Conservation (phyloP, 495 filamentous ascomycete species). For the Amniculicola lignicola region DNA sequence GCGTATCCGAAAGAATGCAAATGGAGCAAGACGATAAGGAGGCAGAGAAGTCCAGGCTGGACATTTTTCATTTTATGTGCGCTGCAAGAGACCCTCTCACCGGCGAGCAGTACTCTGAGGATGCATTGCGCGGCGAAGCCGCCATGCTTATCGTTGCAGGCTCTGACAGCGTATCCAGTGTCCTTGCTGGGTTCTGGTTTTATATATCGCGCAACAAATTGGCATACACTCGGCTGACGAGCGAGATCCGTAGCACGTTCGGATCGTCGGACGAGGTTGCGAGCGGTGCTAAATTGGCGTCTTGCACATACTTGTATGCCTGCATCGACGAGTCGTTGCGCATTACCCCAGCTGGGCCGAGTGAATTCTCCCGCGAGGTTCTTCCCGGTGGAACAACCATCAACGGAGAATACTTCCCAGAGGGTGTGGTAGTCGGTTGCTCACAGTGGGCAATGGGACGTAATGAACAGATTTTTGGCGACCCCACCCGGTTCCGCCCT, state of each 20-base stretch:
- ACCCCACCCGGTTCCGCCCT: not conserved
- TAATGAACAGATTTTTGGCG: not conserved
- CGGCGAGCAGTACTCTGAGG: constrained; percentile 31
- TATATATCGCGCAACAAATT: no score
- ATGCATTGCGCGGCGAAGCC: constrained; percentile 34
- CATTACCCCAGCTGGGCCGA: constrained; percentile 1
- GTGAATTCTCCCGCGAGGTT: constrained; percentile 3
- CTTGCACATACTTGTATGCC: constrained; percentile 3
- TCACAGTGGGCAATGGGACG: not conserved
- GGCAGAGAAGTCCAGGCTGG: not conserved
- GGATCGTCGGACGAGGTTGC: constrained; percentile 32
- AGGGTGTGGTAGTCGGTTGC: constrained; percentile 1
- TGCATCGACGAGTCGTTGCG: constrained; percentile 12
- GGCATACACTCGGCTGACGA: constrained; percentile 43
- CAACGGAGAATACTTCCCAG: not conserved
- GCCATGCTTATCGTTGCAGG: constrained; percentile 37
- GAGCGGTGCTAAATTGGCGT: constrained; percentile 31
- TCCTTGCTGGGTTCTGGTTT: constrained; percentile 55
- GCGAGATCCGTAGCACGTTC: constrained; percentile 51
- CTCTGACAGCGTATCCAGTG: constrained; percentile 20
- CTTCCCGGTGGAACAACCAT: not conserved
- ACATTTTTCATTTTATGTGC: constrained; percentile 33
- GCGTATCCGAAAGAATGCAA: not conserved
- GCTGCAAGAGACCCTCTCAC: constrained; percentile 33
- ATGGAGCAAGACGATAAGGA: constrained; percentile 1